Conservation (phyloP, 2,329 filamentous ascomycete genomes). For the Talaromyces atroroseus region DNA sequence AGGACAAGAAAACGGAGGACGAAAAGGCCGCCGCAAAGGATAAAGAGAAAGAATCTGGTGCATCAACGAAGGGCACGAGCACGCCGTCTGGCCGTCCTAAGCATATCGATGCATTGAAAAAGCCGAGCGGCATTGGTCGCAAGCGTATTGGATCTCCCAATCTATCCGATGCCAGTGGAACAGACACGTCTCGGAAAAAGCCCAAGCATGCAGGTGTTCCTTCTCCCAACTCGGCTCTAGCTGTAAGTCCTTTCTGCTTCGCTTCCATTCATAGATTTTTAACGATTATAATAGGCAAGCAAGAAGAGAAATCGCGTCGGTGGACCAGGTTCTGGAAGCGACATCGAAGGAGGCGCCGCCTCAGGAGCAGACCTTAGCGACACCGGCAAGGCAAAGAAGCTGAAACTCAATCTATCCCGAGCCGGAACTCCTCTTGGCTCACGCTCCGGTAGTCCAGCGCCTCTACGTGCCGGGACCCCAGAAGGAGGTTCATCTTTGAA, state of each 20-base stretch:
- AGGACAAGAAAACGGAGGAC: conserved; percentile 55
- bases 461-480: conserved; percentile 37
- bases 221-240: conserved; percentile 58
- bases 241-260: conserved; percentile 20
- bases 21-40: conserved; percentile 49
- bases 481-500: conserved; percentile 23
- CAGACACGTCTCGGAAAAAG: conserved; percentile 80
- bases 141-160: conserved; percentile 85
- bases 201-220: conserved; percentile 61
- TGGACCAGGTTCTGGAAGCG: conserved; percentile 48
- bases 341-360: conserved; percentile 50
- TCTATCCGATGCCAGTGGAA: conserved; percentile 84
- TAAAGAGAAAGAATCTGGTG: conserved; percentile 48
- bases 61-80: conserved; percentile 65
- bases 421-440: conserved; percentile 44
- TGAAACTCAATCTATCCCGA: conserved; percentile 43
- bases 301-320: conserved; percentile 45
- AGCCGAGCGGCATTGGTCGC: conserved; percentile 51
- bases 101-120: conserved; percentile 48
- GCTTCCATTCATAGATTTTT: background rate
- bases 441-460: conserved; percentile 42
- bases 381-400: conserved; percentile 42
- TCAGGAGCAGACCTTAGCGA: conserved; percentile 44
- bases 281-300: conserved; percentile 39
- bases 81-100: conserved; percentile 58